Evolutionary conservation across 176 grass and related monocot species (phyloP), one percentile per base, ranked within the genome.

Genomic region (Triticum urartu): DNA sequence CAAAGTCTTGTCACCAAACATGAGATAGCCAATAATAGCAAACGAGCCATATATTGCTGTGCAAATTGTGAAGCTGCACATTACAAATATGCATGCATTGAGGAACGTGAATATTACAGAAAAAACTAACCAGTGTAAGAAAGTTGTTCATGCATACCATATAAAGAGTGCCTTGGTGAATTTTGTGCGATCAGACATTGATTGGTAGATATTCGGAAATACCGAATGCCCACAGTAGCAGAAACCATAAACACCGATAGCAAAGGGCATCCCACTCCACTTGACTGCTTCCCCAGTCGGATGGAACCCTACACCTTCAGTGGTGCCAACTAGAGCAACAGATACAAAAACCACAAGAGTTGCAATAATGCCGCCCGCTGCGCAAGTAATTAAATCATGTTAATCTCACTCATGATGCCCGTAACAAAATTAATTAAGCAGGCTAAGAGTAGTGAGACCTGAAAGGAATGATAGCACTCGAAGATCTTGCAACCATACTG

Each of bases 141-240:
- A 71, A 87, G 48, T 30, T 64, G 24, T 43, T 73, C 42, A 32
- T 86, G 11, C 86, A 43, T 92, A 98, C 95, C 89, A 89, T 81
- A 98, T 92, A 43, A 91, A 81, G 38, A 98, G 71, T 21, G 95
- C 93, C 81, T 92, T 98, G 34, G 85, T 78, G 91, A 98, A 95
- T 90, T 98, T 95, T 32, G 68, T 91, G 75, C 91, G 91, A 86
- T 98, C 91, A 11, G 96, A 95, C 96, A 98, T 98, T 33, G 91
- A 95, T 60, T 94, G 93, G 81, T 98, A 98, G 78, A 98, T 95
- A 88, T 95, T 98, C 54, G 96, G 95, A 92, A 98, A 95, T 7
- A 98, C 93, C 3, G 96, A 80, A 73, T 98, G 96, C 26, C 96
- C 93, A 36, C 88, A 89, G 80, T 89, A 95, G 79, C 96, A 98